Conservation (phyloP, 805 yeast genomes). For the Wickerhamomyces alni region DNA sequence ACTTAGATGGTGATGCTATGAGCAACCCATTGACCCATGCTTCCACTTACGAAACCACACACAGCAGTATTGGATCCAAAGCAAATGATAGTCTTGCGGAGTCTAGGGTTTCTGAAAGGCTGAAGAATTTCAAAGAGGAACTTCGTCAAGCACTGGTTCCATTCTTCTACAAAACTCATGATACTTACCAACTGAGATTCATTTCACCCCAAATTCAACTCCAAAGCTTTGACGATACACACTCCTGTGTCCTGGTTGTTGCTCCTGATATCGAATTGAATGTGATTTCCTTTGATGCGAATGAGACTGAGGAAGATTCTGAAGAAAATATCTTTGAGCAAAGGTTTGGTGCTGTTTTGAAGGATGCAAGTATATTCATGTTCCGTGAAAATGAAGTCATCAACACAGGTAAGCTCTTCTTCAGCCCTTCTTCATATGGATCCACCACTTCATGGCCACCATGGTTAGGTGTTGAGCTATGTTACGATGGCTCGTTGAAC, state of each 20-base stretch:
- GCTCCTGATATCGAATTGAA: constrained; percentile 68
- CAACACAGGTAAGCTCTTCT: constrained; percentile 34
- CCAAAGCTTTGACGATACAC: constrained; percentile 42
- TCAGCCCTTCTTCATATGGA: constrained; percentile 54
- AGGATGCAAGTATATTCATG: constrained; percentile 68
- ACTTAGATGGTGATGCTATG: constrained; percentile 7
- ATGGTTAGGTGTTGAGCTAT: constrained; percentile 72
- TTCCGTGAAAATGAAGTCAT: constrained; percentile 46
- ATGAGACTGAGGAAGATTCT: constrained; percentile 33
- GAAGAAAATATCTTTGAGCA: constrained; percentile 49
- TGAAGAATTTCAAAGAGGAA: constrained; percentile 46
- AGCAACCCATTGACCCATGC: constrained; percentile 13
- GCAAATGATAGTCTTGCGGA: constrained; percentile 6
- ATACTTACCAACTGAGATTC: constrained; percentile 60
- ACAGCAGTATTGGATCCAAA: background rate
- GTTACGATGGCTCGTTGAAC: constrained; percentile 46
- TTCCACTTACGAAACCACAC: constrained; percentile 12
- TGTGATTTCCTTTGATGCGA: constrained; percentile 56
- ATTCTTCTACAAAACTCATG: constrained; percentile 32
- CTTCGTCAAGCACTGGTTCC: constrained; percentile 35
- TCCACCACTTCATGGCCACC: constrained; percentile 75
- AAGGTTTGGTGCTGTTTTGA: constrained; percentile 62
- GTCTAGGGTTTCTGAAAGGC: constrained; percentile 22
- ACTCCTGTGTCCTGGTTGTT: constrained; percentile 60
- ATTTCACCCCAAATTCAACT: constrained; percentile 82